Evolutionary conservation across 2,329 filamentous ascomycete species (phyloP).

Genomic region (Monilinia polystroma): DNA sequence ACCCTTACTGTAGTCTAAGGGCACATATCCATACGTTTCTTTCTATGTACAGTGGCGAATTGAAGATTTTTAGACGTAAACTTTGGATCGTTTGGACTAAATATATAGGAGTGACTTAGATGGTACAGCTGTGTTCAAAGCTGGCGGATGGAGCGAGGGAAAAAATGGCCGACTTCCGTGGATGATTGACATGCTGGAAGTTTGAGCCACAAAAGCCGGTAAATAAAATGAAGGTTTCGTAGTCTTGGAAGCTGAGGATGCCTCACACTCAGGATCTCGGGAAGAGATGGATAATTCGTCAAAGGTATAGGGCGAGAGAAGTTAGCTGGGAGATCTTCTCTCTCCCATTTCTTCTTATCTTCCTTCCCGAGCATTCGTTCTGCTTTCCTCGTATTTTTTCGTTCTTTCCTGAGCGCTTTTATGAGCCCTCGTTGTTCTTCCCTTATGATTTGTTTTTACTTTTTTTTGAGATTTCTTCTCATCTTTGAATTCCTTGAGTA

Average conservation of each 20-base stretch:
- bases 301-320: not conserved
- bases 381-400: conserved; percentile 6
- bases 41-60: too few species aligned
- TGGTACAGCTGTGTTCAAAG: not conserved
- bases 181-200: not conserved
- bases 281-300: not conserved
- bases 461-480: conserved; percentile 43
- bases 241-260: not conserved
- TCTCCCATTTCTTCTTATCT: conserved; percentile 32
- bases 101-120: not conserved
- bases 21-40: not conserved
- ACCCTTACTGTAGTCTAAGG: too few species aligned
- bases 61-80: not conserved
- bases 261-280: not conserved
- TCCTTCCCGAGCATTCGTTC: conserved; percentile 31
- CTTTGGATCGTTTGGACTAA: not conserved
- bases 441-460: conserved; percentile 24
- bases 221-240: not conserved
- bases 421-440: conserved; percentile 26
- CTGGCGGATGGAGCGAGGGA: not conserved
- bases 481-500: conserved; percentile 48
- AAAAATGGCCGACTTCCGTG: not conserved
- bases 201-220: not conserved
- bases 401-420: conserved; percentile 13
- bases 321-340: not conserved